These are phyloP conservation scores for Solanum hybrid DNA, from an alignment of 305 asterid species.

Conservation along the genomic window DNA sequence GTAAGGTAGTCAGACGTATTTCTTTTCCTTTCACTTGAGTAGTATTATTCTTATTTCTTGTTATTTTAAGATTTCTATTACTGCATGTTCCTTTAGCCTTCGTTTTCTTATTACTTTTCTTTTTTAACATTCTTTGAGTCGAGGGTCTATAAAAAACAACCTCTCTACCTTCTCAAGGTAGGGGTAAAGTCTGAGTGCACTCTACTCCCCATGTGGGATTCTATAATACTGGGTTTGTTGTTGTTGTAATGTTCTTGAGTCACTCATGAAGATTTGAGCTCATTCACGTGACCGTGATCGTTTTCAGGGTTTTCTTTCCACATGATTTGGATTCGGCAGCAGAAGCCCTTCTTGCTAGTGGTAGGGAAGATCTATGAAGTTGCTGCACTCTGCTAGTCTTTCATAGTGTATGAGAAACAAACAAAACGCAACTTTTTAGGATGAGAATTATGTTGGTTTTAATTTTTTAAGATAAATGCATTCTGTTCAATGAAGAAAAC, in stretches of 20 bases:
- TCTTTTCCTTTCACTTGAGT: background rate
- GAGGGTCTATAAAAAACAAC: background rate
- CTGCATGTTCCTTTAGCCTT: background rate
- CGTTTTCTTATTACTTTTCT: background rate
- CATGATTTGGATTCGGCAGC: conserved; percentile 84
- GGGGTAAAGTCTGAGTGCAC: background rate
- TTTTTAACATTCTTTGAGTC: background rate
- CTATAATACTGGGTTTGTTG: background rate
- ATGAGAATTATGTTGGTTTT: background rate
- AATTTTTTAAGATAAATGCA: background rate
- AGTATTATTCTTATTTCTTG: background rate
- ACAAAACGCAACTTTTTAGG: background rate
- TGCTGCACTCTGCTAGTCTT: background rate
- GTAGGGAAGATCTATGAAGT: conserved; percentile 14
- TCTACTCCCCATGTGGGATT: background rate
- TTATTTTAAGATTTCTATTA: background rate
- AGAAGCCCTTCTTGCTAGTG: conserved; percentile 62
- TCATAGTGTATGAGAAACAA: background rate
- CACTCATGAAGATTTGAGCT: background rate
- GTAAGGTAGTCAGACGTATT: background rate
- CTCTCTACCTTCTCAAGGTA: background rate
- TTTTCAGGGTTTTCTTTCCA: conserved; percentile 67
- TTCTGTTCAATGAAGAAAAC: background rate
- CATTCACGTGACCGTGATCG: background rate
- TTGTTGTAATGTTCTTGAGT: background rate